Conservation (phyloP, 1,284 basidiomycete species). For the Sphaerobolus stellatus region DNA sequence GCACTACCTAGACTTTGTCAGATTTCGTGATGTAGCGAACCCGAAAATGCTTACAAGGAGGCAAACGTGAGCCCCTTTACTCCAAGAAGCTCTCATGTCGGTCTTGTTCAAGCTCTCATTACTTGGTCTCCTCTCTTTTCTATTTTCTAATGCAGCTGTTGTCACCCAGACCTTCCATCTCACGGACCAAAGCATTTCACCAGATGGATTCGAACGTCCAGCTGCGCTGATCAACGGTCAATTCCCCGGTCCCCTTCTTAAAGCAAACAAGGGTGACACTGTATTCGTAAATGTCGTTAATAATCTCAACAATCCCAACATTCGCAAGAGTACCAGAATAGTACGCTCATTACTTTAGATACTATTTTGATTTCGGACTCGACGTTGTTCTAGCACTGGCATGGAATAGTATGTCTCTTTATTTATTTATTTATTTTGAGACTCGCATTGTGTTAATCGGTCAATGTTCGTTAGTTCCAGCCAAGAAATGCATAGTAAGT, state of each 20-base stretch:
- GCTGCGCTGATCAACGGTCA: background rate
- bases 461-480: background rate
- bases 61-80: too few relatives aligned
- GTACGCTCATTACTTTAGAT: too few relatives aligned
- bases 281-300: background rate
- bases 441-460: background rate
- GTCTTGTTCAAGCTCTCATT: too few relatives aligned
- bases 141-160: too few relatives aligned
- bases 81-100: too few relatives aligned
- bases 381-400: slow-evolving; percentile 7
- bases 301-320: background rate
- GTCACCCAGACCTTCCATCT: background rate
- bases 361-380: too few relatives aligned
- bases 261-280: background rate
- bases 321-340: background rate
- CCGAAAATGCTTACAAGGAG: too few relatives aligned
- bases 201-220: background rate
- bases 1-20: too few relatives aligned
- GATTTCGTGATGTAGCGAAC: too few relatives aligned
- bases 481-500: slow-evolving; percentile 2
- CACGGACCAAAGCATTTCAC: background rate
- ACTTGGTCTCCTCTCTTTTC: too few relatives aligned
- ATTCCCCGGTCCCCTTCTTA: background rate
- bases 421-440: background rate
- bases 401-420: slow-evolving; percentile 1